Percentiles rank a stretch among this genome's conserved stretches.
These are phyloP conservation scores for Pythium monospermum DNA, from an alignment of 352 stramenopile species.

Conservation along the genomic window DNA sequence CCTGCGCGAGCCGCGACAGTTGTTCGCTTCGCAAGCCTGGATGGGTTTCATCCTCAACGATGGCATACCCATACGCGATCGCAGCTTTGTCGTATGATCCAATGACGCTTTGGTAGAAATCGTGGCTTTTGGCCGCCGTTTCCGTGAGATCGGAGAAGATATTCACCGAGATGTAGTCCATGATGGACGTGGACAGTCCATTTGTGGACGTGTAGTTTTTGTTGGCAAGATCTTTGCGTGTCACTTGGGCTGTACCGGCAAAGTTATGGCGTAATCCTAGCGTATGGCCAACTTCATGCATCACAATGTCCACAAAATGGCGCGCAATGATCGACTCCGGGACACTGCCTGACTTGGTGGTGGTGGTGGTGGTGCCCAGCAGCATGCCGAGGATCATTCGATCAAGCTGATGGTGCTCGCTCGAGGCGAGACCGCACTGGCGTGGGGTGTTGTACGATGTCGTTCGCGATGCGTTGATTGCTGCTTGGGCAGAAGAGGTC, in stretches of 20 bases:
- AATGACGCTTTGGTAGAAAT: constrained; percentile 67
- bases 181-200: constrained; percentile 64
- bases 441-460: constrained; percentile 2
- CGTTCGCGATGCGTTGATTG: not conserved
- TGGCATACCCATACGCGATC: constrained; percentile 82
- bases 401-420: constrained; percentile 34
- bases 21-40: constrained; percentile 37
- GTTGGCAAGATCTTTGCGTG: constrained; percentile 51
- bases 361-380: constrained; percentile 19
- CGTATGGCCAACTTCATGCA: constrained; percentile 88
- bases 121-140: constrained; percentile 28
- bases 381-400: constrained; percentile 33
- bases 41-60: constrained; percentile 36
- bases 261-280: constrained; percentile 88
- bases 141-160: constrained; percentile 67
- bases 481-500: not conserved
- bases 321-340: constrained; percentile 53
- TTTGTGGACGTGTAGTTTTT: constrained; percentile 39
- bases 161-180: constrained; percentile 86
- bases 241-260: constrained; percentile 45
- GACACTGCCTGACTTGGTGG: too few species aligned
- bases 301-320: constrained; percentile 73
- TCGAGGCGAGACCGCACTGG: constrained; percentile 42
- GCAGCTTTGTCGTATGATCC: constrained; percentile 75
- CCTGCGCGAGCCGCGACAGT: constrained; percentile 37